Evolutionary conservation across 2,329 filamentous ascomycete species (phyloP), one percentile per base, ranked within the genome.

Genomic region (Sporothrix sp.): DNA sequence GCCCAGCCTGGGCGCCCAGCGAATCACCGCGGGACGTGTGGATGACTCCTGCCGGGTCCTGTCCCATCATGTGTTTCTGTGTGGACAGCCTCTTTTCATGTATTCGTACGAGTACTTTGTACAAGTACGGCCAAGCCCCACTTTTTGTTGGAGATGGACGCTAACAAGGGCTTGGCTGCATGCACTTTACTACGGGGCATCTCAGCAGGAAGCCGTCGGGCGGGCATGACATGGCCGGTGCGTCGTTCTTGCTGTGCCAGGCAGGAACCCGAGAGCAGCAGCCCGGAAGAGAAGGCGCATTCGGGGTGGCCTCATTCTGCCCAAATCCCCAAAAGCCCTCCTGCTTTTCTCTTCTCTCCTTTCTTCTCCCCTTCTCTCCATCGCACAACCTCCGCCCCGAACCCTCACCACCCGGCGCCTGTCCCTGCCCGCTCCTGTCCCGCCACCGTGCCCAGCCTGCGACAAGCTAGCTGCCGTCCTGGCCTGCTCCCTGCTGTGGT

Each of bases 91-190:
- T 48, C 45, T 33, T 40, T 33, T 33, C 33, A 36, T 33, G 27
- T 36, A 16, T 40, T 32, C n/a, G n/a, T n/a, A n/a, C n/a, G n/a
- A n/a, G n/a, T n/a, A n/a, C n/a, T n/a, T n/a, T n/a, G n/a, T n/a
- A n/a, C n/a, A n/a, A n/a, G n/a, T n/a, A n/a, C n/a, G n/a, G n/a
- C 20, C 7, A 1, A 9, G 5, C 33, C 18, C 35, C 46, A 39
- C 46, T 48, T 48, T 48, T 16, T 47, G 44, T 35, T 32, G 42
- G 40, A 44, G 28, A 35, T 27, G 21, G 43, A 48, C n/a, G n/a
- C n/a, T n/a, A n/a, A n/a, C n/a, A n/a, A n/a, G n/a, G n/a, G n/a
- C n/a, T n/a, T n/a, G n/a, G n/a, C n/a, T n/a, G n/a, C n/a, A n/a
- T 28, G 18, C 40, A 43, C 40, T 43, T n/a, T 43, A 28, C 18